Evolutionary conservation across 345 rosid species (phyloP), one percentile per base, ranked within the genome.

Genomic region (Dovyalis caffra): DNA sequence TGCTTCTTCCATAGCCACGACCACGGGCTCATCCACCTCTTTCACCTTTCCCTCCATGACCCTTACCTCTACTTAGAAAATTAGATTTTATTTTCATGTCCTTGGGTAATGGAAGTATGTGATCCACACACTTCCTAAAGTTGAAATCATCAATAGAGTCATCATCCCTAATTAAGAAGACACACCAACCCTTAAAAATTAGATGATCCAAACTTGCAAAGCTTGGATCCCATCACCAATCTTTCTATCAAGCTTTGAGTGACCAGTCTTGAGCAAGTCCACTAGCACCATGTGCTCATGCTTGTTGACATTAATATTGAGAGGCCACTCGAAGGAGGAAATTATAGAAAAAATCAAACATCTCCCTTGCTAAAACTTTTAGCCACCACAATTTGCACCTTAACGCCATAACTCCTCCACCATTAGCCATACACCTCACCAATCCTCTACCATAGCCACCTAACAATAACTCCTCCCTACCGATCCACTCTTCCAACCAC

Each of bases 91-190:
- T 38, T 83, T 88, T 87, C 97, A 96, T 87, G 77, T 92, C 87
- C 72, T 92, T 97, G 21, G 98, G 99, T 75, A 95, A 73, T 2
- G 98, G 92, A 70, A 93, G 88, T 66, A 93, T 89, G 18, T 89
- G 85, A 79, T 95, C 93, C 70, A 95, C 97, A 75, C 98, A 95
- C 86, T 95, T 93, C 88, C 95, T 90, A 83, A 90, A 95, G 90
- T 97, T 91, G 86, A 95, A 95, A 87, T 95, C 99, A 28, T 93
- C 97, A 25, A 83, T 77, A 3, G 88, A 63, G 16, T 80, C 91
- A 32, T 95, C 98, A 64, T 87, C 89, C 86, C 97, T 89, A 18
- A 93, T 63, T 45, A 93, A 79, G 85, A 91, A 95, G 88, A 93
- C 90, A 77, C 98, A 93, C 63, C 86, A 70, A 62, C 93, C 92